These are phyloP conservation scores for Wickerhamomyces xylosicus DNA, from an alignment of 805 yeast species.

Conservation along the genomic window DNA sequence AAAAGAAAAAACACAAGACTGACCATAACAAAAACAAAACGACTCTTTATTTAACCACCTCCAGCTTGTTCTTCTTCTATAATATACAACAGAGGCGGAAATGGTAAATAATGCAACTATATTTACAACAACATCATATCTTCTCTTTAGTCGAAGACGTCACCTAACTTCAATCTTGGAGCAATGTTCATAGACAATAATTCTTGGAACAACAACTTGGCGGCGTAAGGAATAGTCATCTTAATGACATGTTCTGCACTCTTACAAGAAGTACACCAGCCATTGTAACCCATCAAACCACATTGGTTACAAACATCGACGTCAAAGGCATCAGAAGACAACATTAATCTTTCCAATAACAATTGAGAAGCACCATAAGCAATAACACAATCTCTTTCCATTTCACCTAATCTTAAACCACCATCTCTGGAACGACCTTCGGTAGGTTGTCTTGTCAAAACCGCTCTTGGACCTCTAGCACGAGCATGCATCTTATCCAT, in stretches of 20 bases:
- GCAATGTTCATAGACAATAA: conserved; percentile 98
- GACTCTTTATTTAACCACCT: no score
- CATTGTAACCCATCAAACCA: conserved; percentile 95
- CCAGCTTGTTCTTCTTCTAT: no score
- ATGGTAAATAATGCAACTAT: no score
- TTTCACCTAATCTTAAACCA: conserved; percentile 96
- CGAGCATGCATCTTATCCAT: conserved; percentile 99
- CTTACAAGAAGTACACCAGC: conserved; percentile 97
- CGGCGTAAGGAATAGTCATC: conserved; percentile 99
- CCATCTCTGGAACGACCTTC: conserved; percentile 99
- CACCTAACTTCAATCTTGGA: conserved; percentile 84
- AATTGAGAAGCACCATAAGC: conserved; percentile 98
- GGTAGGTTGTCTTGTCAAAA: conserved; percentile 94
- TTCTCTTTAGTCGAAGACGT: conserved; percentile 47
- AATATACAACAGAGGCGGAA: no score
- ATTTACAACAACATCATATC: no score
- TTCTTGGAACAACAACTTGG: conserved; percentile 93
- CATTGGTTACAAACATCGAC: conserved; percentile 91
- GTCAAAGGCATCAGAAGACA: conserved; percentile 95
- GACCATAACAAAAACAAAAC: no score
- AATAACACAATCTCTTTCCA: conserved; percentile 99
- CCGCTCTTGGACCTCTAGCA: conserved; percentile 98
- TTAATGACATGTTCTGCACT: conserved; percentile 76
- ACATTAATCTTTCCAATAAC: conserved; percentile 87
- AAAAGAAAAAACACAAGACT: no score